These are phyloP conservation scores for Ascomycota sp. DNA, from an alignment of 2,329 filamentous ascomycete species.

Conservation along the genomic window DNA sequence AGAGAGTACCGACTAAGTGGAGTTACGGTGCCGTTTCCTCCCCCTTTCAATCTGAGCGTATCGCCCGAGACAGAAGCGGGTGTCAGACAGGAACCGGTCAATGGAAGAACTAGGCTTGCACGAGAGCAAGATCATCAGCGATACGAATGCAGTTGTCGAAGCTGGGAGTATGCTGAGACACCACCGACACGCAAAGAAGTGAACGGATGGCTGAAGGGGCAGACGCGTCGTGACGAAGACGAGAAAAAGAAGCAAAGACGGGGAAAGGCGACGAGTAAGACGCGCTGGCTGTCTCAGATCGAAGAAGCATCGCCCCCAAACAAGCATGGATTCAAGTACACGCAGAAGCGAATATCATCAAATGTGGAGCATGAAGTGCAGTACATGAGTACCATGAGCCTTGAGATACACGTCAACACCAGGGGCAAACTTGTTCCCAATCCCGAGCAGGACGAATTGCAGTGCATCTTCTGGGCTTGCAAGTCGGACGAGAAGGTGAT, in stretches of 20 bases:
- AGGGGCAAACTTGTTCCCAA: conserved; percentile 66
- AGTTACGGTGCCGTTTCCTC: conserved; percentile 57
- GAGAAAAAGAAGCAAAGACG: conserved; percentile 5
- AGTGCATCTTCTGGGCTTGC: conserved; percentile 78
- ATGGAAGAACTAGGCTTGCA: conserved; percentile 31
- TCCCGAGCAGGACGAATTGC: conserved; percentile 74
- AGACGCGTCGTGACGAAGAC: too few relatives aligned
- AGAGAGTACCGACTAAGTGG: conserved; percentile 64
- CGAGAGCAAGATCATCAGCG: conserved; percentile 25
- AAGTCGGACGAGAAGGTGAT: conserved; percentile 43
- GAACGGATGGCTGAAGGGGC: conserved; percentile 47
- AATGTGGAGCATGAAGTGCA: conserved; percentile 68
- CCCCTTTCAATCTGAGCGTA: conserved; percentile 50
- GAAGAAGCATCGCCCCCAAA: conserved; percentile 72
- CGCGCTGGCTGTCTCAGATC: conserved; percentile 53
- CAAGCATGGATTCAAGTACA: conserved; percentile 68
- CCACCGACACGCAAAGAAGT: conserved; percentile 59
- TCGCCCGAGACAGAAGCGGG: conserved; percentile 33
- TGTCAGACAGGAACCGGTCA: conserved; percentile 21
- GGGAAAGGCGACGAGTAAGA: conserved; percentile 7
- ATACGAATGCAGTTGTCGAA: conserved; percentile 28
- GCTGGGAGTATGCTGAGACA: conserved; percentile 56
- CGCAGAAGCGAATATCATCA: conserved; percentile 52
- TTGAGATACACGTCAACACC: conserved; percentile 84
- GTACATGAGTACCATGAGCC: conserved; percentile 92